phyloP scores from a whole-genome alignment of 495 filamentous ascomycete species.

The Aspergillus homomorphus region DNA sequence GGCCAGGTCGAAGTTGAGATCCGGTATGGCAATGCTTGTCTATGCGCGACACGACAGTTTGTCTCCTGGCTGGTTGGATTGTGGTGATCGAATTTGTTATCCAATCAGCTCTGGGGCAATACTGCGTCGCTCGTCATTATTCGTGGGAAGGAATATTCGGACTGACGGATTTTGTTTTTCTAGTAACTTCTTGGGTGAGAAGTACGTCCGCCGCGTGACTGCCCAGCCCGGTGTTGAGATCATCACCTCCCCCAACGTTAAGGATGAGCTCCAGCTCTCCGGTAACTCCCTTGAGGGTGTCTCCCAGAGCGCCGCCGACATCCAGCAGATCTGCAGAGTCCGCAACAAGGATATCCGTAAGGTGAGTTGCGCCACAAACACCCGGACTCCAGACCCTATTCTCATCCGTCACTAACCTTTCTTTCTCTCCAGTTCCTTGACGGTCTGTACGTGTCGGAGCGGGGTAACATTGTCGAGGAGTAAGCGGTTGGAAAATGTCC shows the following conservation, averaged over 20 bases:
- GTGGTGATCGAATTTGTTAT: not conserved
- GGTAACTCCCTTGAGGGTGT: constrained; percentile 97
- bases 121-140: not conserved
- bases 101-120: not conserved
- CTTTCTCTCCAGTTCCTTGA: constrained; percentile 81
- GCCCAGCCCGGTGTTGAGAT: constrained; percentile 90
- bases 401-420: constrained; percentile 18
- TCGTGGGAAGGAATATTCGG: not conserved
- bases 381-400: not conserved
- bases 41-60: not conserved
- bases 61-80: not conserved
- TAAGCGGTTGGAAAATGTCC: constrained; percentile 41
- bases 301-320: constrained; percentile 95
- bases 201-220: constrained; percentile 89
- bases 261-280: constrained; percentile 90
- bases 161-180: constrained; percentile 19
- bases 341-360: constrained; percentile 99
- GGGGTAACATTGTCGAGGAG: constrained; percentile 83
- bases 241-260: constrained; percentile 81
- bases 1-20: constrained; percentile 91
- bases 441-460: constrained; percentile 98
- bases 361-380: constrained; percentile 51
- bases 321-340: constrained; percentile 98
- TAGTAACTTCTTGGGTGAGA: constrained; percentile 99
- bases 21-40: constrained; percentile 62